Evolutionary conservation across 176 grass and related monocot species (phyloP), one percentile per base, ranked within the genome.

Genomic region (Carex pumila): DNA sequence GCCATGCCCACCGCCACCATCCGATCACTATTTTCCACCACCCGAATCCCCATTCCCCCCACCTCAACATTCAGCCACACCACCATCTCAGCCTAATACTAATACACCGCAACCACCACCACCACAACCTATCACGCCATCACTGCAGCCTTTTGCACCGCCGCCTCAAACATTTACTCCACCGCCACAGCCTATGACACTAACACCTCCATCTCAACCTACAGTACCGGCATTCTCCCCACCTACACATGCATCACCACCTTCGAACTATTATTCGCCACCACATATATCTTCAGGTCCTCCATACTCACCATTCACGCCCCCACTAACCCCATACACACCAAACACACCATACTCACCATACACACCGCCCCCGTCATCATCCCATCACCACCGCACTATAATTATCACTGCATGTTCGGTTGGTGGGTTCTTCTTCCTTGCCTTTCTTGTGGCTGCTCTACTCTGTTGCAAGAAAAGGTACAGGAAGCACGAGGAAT

Each of bases 361-460:
- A 12, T 63, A 61, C 55, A 61, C 79, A 13, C 34, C 79, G 0
- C 55, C 75, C 3, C 58, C 79, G 15, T 15, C 79, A 58, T 19
- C 79, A 64, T 25, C 79, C 8, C 10, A 31, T 32, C 31, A 81
- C 60, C 79, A 81, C n/a, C 79, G 19, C 57, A 81, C 58, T 1
- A 7, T 81, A 57, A 81, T 81, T 41, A 81, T 81, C 7, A 41
- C 60, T 19, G 79, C 56, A 3, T 81, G 79, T 52, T 81, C 58
- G 5, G 56, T 81, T 62, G 79, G 79, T 10, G 79, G 79, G 4
- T 81, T 81, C n/a, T 64, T 81, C 58, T 64, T 81, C 79, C 58
- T 81, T 37, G 79, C 79, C 22, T 81, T 81, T 63, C 58, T 81
- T 13, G 32, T 81, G 55, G 57, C 57, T 34, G 79, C 57, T 41